phyloP scores from a whole-genome alignment of 2,329 filamentous ascomycete genomes.

The Phialocephala subalpina region DNA sequence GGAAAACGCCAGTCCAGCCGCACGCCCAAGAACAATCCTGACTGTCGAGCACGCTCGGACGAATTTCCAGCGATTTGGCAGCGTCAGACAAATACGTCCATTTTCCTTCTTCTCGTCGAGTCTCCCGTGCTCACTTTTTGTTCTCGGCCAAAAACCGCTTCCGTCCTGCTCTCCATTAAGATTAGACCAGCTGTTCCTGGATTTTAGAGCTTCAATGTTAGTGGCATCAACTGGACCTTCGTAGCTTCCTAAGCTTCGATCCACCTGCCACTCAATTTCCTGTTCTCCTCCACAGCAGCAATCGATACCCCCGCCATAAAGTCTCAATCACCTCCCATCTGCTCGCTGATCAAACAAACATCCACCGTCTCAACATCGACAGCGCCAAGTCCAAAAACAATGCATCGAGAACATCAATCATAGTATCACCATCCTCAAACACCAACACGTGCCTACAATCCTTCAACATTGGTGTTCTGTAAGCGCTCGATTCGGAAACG shows the following conservation, averaged over 20 bases:
- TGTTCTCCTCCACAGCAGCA: conserved; percentile 16
- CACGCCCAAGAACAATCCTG: background rate
- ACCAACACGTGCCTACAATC: conserved; percentile 17
- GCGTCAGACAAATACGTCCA: background rate
- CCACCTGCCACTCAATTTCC: conserved; percentile 12
- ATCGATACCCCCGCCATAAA: conserved; percentile 18
- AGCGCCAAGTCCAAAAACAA: conserved; percentile 24
- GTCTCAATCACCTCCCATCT: conserved; percentile 1
- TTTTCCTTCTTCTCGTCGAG: background rate
- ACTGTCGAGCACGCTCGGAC: background rate
- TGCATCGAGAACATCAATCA: conserved; percentile 16
- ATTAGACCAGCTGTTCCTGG: conserved; percentile 1
- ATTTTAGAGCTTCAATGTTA: background rate
- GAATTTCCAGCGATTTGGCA: background rate
- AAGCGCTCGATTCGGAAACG: conserved; percentile 30
- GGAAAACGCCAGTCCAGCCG: background rate
- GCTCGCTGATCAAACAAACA: conserved; percentile 24
- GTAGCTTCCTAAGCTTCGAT: background rate
- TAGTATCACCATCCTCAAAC: conserved; percentile 25
- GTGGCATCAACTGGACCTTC: conserved; percentile 1
- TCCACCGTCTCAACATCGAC: conserved; percentile 17
- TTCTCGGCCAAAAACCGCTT: background rate
- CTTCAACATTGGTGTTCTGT: conserved; percentile 14
- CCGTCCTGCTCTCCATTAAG: background rate
- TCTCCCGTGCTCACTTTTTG: background rate